Evolutionary conservation across 2,329 filamentous ascomycete genomes (phyloP), one percentile per base, ranked within the genome.

Genomic region (Helminthosporium solani): DNA sequence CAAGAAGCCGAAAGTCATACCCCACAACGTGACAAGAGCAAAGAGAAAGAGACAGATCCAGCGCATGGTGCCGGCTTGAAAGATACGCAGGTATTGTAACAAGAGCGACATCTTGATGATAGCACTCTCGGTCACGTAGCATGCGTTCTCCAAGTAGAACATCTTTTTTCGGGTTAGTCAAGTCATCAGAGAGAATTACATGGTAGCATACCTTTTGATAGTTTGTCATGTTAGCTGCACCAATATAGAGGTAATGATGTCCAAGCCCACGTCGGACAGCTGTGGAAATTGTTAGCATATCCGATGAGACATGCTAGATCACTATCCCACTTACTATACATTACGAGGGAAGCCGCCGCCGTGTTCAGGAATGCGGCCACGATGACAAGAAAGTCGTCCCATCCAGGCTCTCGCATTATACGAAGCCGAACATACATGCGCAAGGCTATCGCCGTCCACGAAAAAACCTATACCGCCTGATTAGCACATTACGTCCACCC

Each of bases 1-100:
- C 25, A 62, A 35, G 21, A 66, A 51, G 25, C 50, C 53, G 47
- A 63, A 70, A 1, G 54, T 54, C 2, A 62, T 19, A 2, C 66
- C 66, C 68, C 68, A 71, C 14, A 62, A 33, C 15, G 38, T 49
- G 18, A 67, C 56, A 4, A 65, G 9, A 3, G 40, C 49, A 5
- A 67, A 46, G 2, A 65, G 49, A 9, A 34, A 19, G 7, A 66
- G 37, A 33, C 65, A 67, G 4, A 60, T 42, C 56, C 56, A 62
- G 28, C 57, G 57, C 60, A 63, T 66, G 11, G 21, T 42, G 2
- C 61, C 62, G 2, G 59, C 57, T 38, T 61, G 62, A 59, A 70
- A 70, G 14, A 71, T 65, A 27, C 68, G 68, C 7, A 70, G 54
- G 38, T 70, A 71, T 46, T 71, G 68, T 12, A 66, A 30, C 0